Conservation (phyloP, 1,284 basidiomycete genomes). For the Irpex sp. region DNA sequence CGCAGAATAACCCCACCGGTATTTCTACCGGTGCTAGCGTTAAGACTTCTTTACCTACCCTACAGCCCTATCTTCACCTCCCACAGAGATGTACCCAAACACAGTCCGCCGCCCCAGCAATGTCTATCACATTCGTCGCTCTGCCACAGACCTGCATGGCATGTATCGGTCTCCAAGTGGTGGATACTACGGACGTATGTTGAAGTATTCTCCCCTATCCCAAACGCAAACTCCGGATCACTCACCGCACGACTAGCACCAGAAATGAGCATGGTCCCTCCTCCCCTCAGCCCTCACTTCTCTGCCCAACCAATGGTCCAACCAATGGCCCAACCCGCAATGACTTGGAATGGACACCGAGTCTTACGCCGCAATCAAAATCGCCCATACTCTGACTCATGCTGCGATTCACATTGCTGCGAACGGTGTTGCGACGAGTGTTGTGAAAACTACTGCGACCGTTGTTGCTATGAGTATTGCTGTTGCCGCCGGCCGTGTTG, state of each 20-base stretch:
- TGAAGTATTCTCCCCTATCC: neutral
- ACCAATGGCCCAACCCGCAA: constrained; percentile 21
- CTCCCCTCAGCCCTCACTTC: constrained; percentile 7
- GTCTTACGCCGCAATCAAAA: constrained; percentile 6
- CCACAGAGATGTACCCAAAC: constrained; percentile 3
- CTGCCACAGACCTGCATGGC: constrained; percentile 5
- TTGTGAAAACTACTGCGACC: constrained; percentile 13
- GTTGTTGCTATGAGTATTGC: constrained; percentile 8
- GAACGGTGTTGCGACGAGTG: constrained; percentile 12
- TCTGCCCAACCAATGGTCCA: constrained; percentile 22
- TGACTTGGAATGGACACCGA: constrained; percentile 16
- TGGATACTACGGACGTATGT: constrained; percentile 22
- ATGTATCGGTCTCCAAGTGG: constrained; percentile 21
- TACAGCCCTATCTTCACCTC: neutral
- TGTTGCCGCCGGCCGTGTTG: constrained; percentile 10
- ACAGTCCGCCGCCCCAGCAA: constrained; percentile 7
- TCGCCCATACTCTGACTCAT: constrained; percentile 5
- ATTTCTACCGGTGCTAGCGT: neutral
- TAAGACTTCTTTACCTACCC: neutral
- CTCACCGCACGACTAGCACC: constrained; percentile 15
- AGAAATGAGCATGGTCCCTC: constrained; percentile 23
- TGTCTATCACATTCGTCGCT: constrained; percentile 8
- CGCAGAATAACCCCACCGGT: neutral
- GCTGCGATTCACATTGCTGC: constrained; percentile 14
- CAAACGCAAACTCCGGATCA: neutral